A percentile compares a stretch with the other conserved stretches of the same genome.
Conservation (phyloP, 2,329 filamentous ascomycete genomes). For the Beauveria caledonica region DNA sequence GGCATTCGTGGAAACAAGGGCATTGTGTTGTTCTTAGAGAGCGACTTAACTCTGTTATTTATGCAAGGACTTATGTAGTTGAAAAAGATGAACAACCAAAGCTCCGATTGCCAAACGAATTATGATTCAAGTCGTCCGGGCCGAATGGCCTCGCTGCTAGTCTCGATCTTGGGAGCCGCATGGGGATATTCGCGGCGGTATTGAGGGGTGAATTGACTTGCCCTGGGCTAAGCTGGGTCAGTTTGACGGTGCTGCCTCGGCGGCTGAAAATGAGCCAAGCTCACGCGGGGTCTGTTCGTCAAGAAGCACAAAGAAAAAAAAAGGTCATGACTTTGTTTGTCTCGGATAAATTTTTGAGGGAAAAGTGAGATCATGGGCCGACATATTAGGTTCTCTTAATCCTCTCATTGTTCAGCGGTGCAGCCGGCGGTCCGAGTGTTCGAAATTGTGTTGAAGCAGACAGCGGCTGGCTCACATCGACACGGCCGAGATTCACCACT, state of each 20-base stretch:
- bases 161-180: constrained; percentile 6
- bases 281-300: neutral
- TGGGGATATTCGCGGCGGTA: constrained; percentile 9
- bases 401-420: neutral
- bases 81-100: no score
- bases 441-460: neutral
- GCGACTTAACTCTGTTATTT: neutral
- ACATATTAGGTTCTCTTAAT: neutral
- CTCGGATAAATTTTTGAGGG: neutral
- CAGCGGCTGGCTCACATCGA: neutral
- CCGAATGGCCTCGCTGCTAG: neutral
- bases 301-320: neutral
- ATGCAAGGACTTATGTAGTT: neutral
- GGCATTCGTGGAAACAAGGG: neutral
- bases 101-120: no score
- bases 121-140: neutral
- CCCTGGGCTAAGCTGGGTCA: neutral
- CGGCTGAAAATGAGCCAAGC: neutral
- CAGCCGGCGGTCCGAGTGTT: neutral
- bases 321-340: neutral
- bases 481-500: neutral
- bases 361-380: neutral
- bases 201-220: constrained; percentile 1
- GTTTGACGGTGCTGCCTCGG: neutral
- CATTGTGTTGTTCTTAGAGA: neutral